Base-by-base conservation (phyloP, 2,329 filamentous ascomycete genomes). In the Ophiostoma ulmi region DNA sequence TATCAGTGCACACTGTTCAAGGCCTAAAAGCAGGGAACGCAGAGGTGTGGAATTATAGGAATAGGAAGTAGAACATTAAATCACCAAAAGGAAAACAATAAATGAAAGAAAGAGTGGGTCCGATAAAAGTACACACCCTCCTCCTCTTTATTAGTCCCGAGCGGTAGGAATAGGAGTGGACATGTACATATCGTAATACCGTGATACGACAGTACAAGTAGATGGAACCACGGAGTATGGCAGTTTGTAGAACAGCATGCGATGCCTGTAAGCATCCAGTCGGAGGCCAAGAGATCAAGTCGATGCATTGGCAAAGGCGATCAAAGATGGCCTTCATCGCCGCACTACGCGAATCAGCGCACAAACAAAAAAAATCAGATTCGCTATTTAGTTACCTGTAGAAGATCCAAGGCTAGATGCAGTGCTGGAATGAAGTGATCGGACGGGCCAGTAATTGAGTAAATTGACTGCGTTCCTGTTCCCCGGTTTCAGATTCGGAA, bases 121-220 rank as follows among this genome's bases (percentile, higher is more conserved):
- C 31, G 10, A 1, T 7, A 5, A 65, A 65, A 39, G 63, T 36
- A 39, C 36, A 39, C 63, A 36, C 63, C 63, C 63, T 36, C 41
- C 63, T 36, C 10, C 61, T 39, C 20, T 36, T 65, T 65, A 65
- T 22, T 65, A 22, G 63, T 39, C 63, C 35, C 36, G 17, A 39
- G 36, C 63, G 17, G 63, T 65, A 65, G 35, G 63, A 64, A 64
- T 64, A 64, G 58, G 17, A 39, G 63, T 65, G 17, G 63, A 39
- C 63, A 22, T 20, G 35, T 39, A 39, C 35, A 35, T 20, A 22
- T 65, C 61, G 17, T 22, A 65, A 14, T 39, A 38, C 31, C 10
- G 35, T 65, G 13, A 22, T 65, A n/a, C 36, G 20, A n/a, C 63
- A 64, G 61, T n/a, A 36, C 17, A n/a, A 64, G 17, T 38, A 63